A percentile compares a stretch with the other conserved stretches of the same genome.
Conservation (phyloP, 2,329 filamentous ascomycete genomes). For the Ampelomyces quisqualis region DNA sequence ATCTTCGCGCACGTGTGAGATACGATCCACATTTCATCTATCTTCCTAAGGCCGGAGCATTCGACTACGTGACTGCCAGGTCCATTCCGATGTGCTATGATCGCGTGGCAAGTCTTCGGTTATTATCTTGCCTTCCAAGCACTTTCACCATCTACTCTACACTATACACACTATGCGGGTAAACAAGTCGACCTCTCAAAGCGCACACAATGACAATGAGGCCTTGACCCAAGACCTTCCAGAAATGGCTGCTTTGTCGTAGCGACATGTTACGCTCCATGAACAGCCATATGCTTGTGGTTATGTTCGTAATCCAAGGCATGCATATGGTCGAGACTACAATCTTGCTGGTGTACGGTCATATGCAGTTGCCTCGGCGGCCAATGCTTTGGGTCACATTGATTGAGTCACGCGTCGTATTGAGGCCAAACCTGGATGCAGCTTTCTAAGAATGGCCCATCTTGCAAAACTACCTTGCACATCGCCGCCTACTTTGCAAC, state of each 20-base stretch:
- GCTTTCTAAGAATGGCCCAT: constrained; percentile 25
- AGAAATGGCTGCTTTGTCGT: constrained; percentile 19
- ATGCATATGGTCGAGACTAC: constrained; percentile 9
- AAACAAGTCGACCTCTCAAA: constrained; percentile 30
- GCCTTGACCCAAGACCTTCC: constrained; percentile 17
- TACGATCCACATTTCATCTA: no score
- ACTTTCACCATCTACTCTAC: constrained; percentile 26
- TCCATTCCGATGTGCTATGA: no score
- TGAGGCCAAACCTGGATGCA: constrained; percentile 16
- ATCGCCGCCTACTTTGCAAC: constrained; percentile 24
- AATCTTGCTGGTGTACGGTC: constrained; percentile 10
- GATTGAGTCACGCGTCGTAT: constrained; percentile 28
- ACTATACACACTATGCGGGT: constrained; percentile 34
- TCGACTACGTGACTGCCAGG: not conserved
- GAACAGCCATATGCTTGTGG: constrained; percentile 6
- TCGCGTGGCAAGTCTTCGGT: constrained; percentile 17
- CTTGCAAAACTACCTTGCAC: constrained; percentile 26
- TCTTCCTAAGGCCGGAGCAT: not conserved
- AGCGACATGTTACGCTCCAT: constrained; percentile 14
- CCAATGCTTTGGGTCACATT: constrained; percentile 21
- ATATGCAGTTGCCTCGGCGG: constrained; percentile 3
- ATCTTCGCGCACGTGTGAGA: no score
- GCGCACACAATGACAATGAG: constrained; percentile 14
- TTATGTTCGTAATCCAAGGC: constrained; percentile 25
- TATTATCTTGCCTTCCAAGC: constrained; percentile 23